These are phyloP conservation scores for Fusarium luffae DNA, from an alignment of 2,329 filamentous ascomycete species.

Conservation along the genomic window DNA sequence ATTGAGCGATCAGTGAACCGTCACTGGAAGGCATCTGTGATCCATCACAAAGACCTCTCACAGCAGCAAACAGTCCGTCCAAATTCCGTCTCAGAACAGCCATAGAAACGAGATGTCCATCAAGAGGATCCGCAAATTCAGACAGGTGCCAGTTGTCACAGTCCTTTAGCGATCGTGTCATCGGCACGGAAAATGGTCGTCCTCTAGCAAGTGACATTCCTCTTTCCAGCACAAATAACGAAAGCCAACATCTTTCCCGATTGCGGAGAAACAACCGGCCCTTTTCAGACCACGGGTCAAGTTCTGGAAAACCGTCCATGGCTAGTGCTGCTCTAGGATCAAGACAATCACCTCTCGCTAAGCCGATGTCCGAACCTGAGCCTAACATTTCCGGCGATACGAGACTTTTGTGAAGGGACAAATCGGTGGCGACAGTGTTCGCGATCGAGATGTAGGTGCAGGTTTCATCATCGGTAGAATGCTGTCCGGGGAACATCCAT, in stretches of 20 bases:
- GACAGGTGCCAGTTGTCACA: constrained; percentile 77
- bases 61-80: constrained; percentile 66
- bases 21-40: constrained; percentile 61
- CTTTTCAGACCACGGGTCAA: constrained; percentile 69
- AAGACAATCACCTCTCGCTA: constrained; percentile 76
- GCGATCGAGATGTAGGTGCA: constrained; percentile 78
- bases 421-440: constrained; percentile 73
- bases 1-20: constrained; percentile 65
- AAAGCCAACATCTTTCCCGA: constrained; percentile 76
- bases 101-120: constrained; percentile 78
- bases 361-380: constrained; percentile 56
- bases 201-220: constrained; percentile 77
- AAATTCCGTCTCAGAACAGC: constrained; percentile 75
- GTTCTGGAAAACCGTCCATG: constrained; percentile 74
- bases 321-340: constrained; percentile 72
- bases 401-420: constrained; percentile 77
- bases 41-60: constrained; percentile 69
- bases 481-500: constrained; percentile 76
- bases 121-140: constrained; percentile 71
- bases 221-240: constrained; percentile 77
- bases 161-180: constrained; percentile 72
- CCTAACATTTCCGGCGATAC: constrained; percentile 62
- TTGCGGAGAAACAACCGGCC: constrained; percentile 71
- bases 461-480: constrained; percentile 78
- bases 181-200: constrained; percentile 73